These are phyloP conservation scores for Diutina neorugosa DNA, from an alignment of 1,139 yeast genomes.

Conservation along the genomic window DNA sequence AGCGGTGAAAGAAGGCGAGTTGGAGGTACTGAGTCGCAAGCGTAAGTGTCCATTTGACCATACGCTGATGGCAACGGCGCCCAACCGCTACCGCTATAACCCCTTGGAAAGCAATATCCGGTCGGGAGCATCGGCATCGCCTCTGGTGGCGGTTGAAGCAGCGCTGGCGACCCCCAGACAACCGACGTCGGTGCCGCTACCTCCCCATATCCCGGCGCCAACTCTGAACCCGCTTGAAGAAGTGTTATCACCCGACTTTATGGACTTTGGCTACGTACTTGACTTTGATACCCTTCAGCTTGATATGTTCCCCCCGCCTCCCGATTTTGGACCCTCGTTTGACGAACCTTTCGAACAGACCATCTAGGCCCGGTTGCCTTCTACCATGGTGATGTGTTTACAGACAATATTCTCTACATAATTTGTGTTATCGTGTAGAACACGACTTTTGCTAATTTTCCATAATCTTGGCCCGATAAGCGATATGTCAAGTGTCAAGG, in stretches of 20 bases:
- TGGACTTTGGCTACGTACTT: conserved; percentile 1
- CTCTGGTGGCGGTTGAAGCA: not conserved
- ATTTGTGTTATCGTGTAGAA: no score
- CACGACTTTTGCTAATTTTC: no score
- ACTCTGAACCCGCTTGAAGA: not conserved
- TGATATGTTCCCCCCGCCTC: not conserved
- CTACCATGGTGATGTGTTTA: no score
- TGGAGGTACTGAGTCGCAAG: conserved; percentile 5
- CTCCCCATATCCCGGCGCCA: not conserved
- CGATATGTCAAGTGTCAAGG: no score
- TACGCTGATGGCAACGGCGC: not conserved
- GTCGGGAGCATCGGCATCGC: not conserved
- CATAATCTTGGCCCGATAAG: no score
- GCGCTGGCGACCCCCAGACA: not conserved
- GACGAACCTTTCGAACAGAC: conserved; percentile 2
- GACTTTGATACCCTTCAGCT: conserved; percentile 3
- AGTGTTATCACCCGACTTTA: not conserved
- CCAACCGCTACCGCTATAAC: not conserved
- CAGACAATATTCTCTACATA: not conserved
- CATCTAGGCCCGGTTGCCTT: not conserved
- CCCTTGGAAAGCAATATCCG: conserved; percentile 3
- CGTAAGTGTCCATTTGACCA: conserved; percentile 26
- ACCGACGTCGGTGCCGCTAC: not conserved
- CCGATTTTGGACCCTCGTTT: not conserved
- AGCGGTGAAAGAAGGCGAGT: not conserved